phyloP scores from a whole-genome alignment of 176 grass and related monocot genomes.

The Zoysia pacifica region DNA sequence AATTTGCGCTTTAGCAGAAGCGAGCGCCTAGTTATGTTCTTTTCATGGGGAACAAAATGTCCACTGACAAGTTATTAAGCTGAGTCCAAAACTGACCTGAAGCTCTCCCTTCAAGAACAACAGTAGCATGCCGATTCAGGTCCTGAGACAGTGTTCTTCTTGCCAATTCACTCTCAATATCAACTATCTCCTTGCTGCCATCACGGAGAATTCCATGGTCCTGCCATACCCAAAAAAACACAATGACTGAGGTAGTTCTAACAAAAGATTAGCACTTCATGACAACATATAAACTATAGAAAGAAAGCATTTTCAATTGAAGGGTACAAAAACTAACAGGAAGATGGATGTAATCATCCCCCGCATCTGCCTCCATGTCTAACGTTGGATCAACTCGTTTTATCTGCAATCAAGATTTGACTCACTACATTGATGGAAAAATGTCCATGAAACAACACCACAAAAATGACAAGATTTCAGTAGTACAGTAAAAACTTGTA shows the following conservation, averaged over 20 bases:
- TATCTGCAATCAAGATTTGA: slow-evolving; percentile 68
- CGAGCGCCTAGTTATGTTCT: too few species aligned
- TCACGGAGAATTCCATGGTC: slow-evolving; percentile 92
- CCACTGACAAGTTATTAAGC: neutral
- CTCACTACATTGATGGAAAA: neutral
- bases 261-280: slow-evolving; percentile 26
- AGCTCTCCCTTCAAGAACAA: slow-evolving; percentile 93
- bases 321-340: slow-evolving; percentile 49
- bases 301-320: neutral
- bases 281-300: neutral
- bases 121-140: slow-evolving; percentile 92
- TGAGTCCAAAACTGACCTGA: slow-evolving; percentile 51
- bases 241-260: slow-evolving; percentile 17
- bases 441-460: slow-evolving; percentile 16
- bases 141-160: slow-evolving; percentile 84
- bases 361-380: slow-evolving; percentile 95
- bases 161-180: slow-evolving; percentile 65
- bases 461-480: slow-evolving; percentile 26
- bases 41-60: neutral
- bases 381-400: slow-evolving; percentile 92
- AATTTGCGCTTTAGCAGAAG: too few species aligned
- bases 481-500: slow-evolving; percentile 26
- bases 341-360: slow-evolving; percentile 96
- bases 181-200: slow-evolving; percentile 72
- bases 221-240: slow-evolving; percentile 47